Base-by-base conservation (phyloP, 257 asterid species). In the Voacanga thouarsii region DNA sequence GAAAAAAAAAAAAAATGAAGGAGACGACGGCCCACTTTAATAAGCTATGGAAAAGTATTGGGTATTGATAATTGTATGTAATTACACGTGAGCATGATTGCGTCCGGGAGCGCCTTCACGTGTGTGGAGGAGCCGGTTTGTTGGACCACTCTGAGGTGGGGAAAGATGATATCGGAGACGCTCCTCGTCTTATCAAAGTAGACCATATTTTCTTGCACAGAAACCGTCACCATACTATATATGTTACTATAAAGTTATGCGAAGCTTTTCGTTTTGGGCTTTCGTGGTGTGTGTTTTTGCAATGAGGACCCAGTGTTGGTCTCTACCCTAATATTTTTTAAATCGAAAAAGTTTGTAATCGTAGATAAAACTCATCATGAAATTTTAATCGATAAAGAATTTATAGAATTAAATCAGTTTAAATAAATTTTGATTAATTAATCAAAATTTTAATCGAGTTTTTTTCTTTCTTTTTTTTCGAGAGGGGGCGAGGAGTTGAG, bases 1-100 rank as follows among this genome's bases (percentile, higher is more conserved):
- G 43, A 75, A 51, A 66, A 21, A 57, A 28, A 21, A 23, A 23
- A 56, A 19, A 5, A 3, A 6, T 0, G 9, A 23, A 8, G 12
- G 43, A 10, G 18, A 11, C 2, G 37, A 50, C 6, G 75, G 72
- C 80, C 81, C 72, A 72, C 72, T 2, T 56, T 45, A 21, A 49
- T 55, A 64, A 55, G 47, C 5, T 23, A 67, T 12, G 74, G 33
- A 73, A 57, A 77, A 30, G 43, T 65, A 18, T n/a, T 44, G 49
- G 55, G 63, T 9, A 37, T 74, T 74, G 63, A 75, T 53, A 81
- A 65, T 74, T 68, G 49, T 56, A 83, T 15, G 79, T 50, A 53
- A 59, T 45, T 55, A 41, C 81, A 75, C 77, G 86, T 83, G 86
- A 83, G 71, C 72, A 77, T 73, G 79, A 80, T 59, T 77, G 80